Evolutionary conservation across 2,329 filamentous ascomycete genomes (phyloP).

Genomic region (Westerdykella aurantiaca): DNA sequence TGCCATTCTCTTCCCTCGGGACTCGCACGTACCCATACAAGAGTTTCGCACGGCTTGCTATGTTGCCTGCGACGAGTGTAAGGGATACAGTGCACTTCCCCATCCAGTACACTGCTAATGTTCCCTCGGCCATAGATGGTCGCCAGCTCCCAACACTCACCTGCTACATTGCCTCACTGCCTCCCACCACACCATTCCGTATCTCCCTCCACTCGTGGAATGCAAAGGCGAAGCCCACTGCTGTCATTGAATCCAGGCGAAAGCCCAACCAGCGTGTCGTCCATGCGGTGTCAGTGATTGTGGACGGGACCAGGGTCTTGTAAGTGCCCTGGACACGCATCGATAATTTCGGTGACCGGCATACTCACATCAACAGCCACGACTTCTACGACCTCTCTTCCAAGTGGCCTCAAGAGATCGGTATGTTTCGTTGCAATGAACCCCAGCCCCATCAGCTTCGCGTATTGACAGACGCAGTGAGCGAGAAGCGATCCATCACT

Average conservation of each 20-base stretch:
- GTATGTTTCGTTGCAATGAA: constrained; percentile 7
- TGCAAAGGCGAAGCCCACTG: constrained; percentile 17
- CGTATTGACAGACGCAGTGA: constrained; percentile 35
- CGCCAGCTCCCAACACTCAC: constrained; percentile 25
- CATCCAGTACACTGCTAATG: not conserved
- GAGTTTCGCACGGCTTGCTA: constrained; percentile 79
- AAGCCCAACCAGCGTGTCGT: constrained; percentile 22
- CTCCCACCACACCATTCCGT: constrained; percentile 25
- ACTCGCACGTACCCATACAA: constrained; percentile 64
- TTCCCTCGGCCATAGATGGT: constrained; percentile 19
- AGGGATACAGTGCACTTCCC: constrained; percentile 4
- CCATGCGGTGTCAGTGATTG: constrained; percentile 24
- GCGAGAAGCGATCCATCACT: constrained; percentile 20
- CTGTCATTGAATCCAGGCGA: constrained; percentile 21
- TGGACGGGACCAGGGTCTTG: constrained; percentile 28
- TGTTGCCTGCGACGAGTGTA: constrained; percentile 49
- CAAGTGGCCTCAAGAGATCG: constrained; percentile 30
- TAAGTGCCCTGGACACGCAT: constrained; percentile 9
- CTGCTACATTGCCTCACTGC: constrained; percentile 25
- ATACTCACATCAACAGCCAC: constrained; percentile 12
- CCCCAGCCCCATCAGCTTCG: not conserved
- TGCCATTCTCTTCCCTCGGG: constrained; percentile 67
- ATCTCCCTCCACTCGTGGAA: constrained; percentile 35
- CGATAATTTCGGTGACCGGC: not conserved
- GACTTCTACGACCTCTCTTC: constrained; percentile 21